Base-by-base conservation (phyloP, 1,139 yeast species). In the Scheffersomyces segobiensis region DNA sequence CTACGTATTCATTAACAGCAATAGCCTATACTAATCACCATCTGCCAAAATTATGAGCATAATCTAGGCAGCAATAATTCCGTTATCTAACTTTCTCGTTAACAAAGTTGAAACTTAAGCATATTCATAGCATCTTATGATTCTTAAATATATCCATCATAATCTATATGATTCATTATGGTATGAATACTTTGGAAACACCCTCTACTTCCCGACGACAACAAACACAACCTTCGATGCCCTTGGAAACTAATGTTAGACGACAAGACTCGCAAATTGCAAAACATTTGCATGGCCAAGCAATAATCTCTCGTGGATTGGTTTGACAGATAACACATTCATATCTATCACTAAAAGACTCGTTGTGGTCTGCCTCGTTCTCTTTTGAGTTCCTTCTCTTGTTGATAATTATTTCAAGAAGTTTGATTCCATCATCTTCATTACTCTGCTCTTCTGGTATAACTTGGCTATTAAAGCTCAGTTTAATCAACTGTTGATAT, bases 221-320 rank as follows among this genome's bases (percentile, higher is more conserved):
- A 66, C 97, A 90, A 0, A 92, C 96, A 72, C 98, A 93, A 1
- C 89, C 89, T 59, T 85, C 86, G 66, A 89, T 88, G 17, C 91
- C 90, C 60, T 92, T 83, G 24, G 87, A 76, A 3, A 92, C 93
- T 57, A 93, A 78, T n/a, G 90, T 84, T 42, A 87, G 76, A 24
- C 98, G 80, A 68, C 98, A 93, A 18, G 85, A 82, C 62, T 92
- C 97, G 71, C 98, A 93, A 8, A 93, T 80, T 0, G 97, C 93
- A 62, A 93, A 85, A 71, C 98, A 93, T 65, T 87, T 84, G 70
- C 98, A 93, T 0, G 98, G 98, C 98, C 98, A 93, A 2, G 95
- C 78, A 18, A 93, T 87, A 51, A 93, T 84, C 61, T 89, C 91
- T 63, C 98, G 81, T 8, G 87, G 83, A 59, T 88, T 85, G 12